Percentiles rank a stretch among this genome's conserved stretches.
These are phyloP conservation scores for Leptosphaerulina australis DNA, from an alignment of 2,329 filamentous ascomycete genomes.

Conservation along the genomic window DNA sequence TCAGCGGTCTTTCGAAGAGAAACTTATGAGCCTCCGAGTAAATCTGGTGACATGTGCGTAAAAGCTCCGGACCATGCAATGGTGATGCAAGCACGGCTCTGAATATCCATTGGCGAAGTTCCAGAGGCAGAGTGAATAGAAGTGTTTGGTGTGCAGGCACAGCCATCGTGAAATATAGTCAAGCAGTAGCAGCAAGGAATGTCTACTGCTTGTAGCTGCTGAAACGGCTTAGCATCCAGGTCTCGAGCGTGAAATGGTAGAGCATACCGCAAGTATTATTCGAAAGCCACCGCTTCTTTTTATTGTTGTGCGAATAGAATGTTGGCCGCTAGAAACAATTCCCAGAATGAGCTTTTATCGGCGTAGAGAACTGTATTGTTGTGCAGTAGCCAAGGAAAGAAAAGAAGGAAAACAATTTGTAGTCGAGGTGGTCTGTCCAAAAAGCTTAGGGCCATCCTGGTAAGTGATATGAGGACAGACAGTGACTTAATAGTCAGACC, in stretches of 20 bases:
- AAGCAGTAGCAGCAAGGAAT: too few species aligned
- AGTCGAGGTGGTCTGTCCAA: conserved; percentile 1
- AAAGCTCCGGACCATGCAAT: conserved; percentile 25
- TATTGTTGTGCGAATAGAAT: background rate
- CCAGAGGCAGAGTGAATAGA: conserved; percentile 36
- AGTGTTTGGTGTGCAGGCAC: conserved; percentile 1
- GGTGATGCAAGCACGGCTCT: conserved; percentile 30
- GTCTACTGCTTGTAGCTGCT: background rate
- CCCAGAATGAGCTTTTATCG: background rate
- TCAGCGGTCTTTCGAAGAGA: conserved; percentile 38
- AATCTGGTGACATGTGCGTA: conserved; percentile 37
- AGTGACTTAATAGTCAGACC: conserved; percentile 7
- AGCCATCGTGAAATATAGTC: background rate
- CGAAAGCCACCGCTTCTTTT: background rate
- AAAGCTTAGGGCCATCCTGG: conserved; percentile 4
- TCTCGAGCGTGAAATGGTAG: background rate
- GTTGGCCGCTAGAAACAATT: background rate
- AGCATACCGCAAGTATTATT: conserved; percentile 6
- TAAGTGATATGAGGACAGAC: conserved; percentile 6
- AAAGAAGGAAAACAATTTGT: background rate
- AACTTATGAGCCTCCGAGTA: conserved; percentile 36
- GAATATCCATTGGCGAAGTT: conserved; percentile 42
- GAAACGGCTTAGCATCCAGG: conserved; percentile 1
- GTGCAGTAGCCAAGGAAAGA: background rate
- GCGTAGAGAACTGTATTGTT: background rate